Base-by-base conservation (phyloP, 257 asterid genomes). In the Prunella vulgaris region DNA sequence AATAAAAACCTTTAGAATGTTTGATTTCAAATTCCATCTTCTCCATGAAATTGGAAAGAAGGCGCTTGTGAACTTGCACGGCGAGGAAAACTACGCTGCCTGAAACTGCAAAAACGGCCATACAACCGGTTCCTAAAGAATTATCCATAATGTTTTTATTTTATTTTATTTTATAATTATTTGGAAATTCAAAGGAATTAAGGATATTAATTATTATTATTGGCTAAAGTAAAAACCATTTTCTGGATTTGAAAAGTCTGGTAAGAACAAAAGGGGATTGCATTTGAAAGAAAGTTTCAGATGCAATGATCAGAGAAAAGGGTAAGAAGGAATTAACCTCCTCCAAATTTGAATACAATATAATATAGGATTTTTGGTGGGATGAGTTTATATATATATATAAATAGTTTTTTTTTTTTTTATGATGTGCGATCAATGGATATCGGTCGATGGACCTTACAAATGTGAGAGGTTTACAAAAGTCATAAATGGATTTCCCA, bases 101-200 rank as follows among this genome's bases (percentile, higher is more conserved):
- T 0, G 98, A 92, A 54, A 88, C 98, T 44, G 95, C 97, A 69
- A 86, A 89, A 78, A 90, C 98, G 3, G 93, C 90, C 88, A 92
- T 71, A 30, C 79, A 82, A 57, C 96, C 93, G 5, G 87, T 70
- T 53, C 86, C 83, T 33, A 85, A 10, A 2, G 93, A 88, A 74
- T 60, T 78, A 33, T 80, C 84, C 97, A 88, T 85, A n/a, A n/a
- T n/a, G n/a, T n/a, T n/a, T n/a, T 14, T 32, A 4, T 32, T 32
- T 30, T 3, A 30, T 27, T 42, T 30, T 21, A 22, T 57, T 12
- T 18, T 37, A 20, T 27, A 61, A 15, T 1, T 14, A 6, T 53
- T 10, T 27, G 22, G 13, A 13, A 62, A n/a, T 52, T 35, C 20
- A 15, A n/a, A 60, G 27, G 38, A 42, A 67, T 68, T 42, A 53